Evolutionary conservation across 148 eudicot genomes (phyloP), one percentile per base, ranked within the genome.

Genomic region (Cornus suecica): DNA sequence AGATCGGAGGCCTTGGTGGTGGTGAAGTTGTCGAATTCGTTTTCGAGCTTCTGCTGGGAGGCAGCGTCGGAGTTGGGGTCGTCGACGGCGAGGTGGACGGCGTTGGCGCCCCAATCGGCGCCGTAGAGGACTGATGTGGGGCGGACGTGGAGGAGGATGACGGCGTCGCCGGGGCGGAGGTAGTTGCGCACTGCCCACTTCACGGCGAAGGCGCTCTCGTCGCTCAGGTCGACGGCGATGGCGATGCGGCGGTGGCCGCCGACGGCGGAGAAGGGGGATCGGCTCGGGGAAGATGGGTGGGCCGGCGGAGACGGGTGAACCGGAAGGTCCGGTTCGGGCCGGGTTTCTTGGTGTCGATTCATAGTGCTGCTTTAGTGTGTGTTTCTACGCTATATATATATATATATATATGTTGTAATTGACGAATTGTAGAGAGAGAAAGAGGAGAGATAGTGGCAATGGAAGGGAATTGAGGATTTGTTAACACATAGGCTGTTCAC

Each of bases 41-140:
- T 86, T 52, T 90, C 91, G 22, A 83, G 65, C 65, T 82, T 80
- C 74, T 81, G 83, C 62, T 74, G 65, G 16, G 81, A 23, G 42
- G 74, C n/a, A n/a, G n/a, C 73, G 6, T 73, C 77, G 34, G 52
- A 67, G 20, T 63, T 37, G 32, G 65, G 0, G 30, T 37, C 56
- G 71, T 37, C 56, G 71, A 68, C 48, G 77, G 88, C 20, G 77
- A 78, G 79, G 80, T 71, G n/a, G n/a, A n/a, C n/a, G n/a, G n/a
- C 73, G 37, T 81, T 76, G 72, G 90, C 79, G 22, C 97, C 97
- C 93, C 97, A 91, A 31, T 89, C 93, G 25, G 97, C 97, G 28
- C 97, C 97, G 85, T 91, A 88, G 30, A 91, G 89, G 61, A 89
- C 79, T 69, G 91, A 87, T 28, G 93, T 89, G 76, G 93, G 87